These are phyloP conservation scores for Boletus reticulatus DNA, from an alignment of 768 basidiomycete species.

Conservation along the genomic window DNA sequence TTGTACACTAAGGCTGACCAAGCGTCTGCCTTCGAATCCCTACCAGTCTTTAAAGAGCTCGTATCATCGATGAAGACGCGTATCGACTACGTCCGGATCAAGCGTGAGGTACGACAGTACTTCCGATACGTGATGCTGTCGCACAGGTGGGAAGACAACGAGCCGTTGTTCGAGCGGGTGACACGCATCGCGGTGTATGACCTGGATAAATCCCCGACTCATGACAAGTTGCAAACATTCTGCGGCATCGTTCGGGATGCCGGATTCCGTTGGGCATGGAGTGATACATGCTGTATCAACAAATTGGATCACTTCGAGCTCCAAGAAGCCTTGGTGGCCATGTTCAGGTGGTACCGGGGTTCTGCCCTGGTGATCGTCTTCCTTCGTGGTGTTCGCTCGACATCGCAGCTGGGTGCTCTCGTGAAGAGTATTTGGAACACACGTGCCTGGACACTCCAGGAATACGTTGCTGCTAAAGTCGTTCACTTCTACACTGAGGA, in stretches of 20 bases:
- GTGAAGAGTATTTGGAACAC: conserved; percentile 7
- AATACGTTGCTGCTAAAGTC: not conserved
- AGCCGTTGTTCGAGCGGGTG: not conserved
- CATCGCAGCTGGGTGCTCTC: not conserved
- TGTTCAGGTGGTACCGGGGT: not conserved
- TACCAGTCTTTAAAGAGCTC: not conserved
- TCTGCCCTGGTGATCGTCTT: not conserved
- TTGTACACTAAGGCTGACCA: not conserved
- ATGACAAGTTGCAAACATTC: not conserved
- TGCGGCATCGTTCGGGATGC: not conserved
- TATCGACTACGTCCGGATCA: not conserved
- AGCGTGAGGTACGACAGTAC: not conserved
- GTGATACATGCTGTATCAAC: not conserved
- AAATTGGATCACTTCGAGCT: not conserved
- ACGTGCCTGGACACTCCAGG: not conserved
- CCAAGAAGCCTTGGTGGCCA: not conserved
- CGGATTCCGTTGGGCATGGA: not conserved
- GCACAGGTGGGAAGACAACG: conserved; percentile 4
- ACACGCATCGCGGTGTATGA: not conserved
- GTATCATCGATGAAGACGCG: not conserved
- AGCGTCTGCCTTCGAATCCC: not conserved
- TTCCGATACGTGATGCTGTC: conserved; percentile 4
- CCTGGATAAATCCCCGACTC: no score
- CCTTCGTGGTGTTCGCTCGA: not conserved
- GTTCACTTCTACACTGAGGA: not conserved